Percentiles rank a stretch among this genome's conserved stretches.
Evolutionary conservation across 495 filamentous ascomycete species (phyloP).

Genomic region (Podospora pseudocomata): DNA sequence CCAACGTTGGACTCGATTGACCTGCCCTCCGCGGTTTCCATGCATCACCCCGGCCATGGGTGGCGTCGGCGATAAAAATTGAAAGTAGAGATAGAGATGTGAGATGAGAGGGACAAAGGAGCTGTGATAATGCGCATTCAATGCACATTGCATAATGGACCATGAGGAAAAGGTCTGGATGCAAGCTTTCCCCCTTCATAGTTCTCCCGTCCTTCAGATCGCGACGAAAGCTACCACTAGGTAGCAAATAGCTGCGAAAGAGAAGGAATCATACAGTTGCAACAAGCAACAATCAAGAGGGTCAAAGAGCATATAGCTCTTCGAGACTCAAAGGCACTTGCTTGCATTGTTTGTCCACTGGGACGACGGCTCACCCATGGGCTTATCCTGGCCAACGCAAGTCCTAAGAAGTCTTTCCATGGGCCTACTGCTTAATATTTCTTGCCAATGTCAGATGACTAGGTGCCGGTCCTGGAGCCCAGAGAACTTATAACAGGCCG

Average conservation of each 20-base stretch:
- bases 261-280: not conserved
- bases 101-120: not conserved
- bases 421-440: too few species aligned
- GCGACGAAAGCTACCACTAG: not conserved
- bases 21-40: slow-evolving; percentile 1
- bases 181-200: too few species aligned
- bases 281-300: not conserved
- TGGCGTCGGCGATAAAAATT: not conserved
- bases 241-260: not conserved
- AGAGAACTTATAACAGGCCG: too few species aligned
- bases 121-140: not conserved
- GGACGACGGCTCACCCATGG: not conserved
- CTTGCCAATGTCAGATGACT: too few species aligned
- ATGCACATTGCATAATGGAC: not conserved
- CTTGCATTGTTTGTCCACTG: not conserved
- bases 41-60: not conserved
- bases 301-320: not conserved
- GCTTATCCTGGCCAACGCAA: not conserved
- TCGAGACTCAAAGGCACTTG: not conserved
- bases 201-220: not conserved
- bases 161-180: not conserved
- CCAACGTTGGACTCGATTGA: not conserved
- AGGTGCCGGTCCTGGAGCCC: too few species aligned
- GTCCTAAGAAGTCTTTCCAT: too few species aligned
- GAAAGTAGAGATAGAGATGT: not conserved